These are phyloP conservation scores for Musa beccarii DNA, from an alignment of 176 grass and related monocot genomes.

Conservation along the genomic window DNA sequence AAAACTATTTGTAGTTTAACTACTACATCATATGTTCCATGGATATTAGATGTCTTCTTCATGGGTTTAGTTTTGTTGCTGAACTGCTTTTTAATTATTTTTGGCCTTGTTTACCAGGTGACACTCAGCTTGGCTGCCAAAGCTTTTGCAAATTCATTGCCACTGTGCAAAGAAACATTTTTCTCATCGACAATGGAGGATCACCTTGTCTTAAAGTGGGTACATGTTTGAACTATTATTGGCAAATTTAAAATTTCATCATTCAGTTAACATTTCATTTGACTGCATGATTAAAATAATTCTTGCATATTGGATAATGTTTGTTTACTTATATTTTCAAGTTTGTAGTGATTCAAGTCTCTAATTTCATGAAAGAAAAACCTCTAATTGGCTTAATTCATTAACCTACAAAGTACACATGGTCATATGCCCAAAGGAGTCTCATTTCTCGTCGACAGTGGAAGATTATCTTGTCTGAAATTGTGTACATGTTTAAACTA, in stretches of 20 bases:
- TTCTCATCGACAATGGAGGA: conserved; percentile 83
- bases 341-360: background rate
- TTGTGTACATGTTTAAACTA: too few relatives aligned
- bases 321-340: background rate
- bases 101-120: conserved; percentile 38
- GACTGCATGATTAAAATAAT: background rate
- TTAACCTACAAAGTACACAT: background rate
- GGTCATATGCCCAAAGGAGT: background rate
- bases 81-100: background rate
- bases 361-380: too few relatives aligned
- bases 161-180: conserved; percentile 93
- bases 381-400: background rate
- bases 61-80: background rate
- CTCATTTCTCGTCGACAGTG: background rate
- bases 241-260: too few relatives aligned
- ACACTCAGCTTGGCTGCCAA: conserved; percentile 92
- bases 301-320: background rate
- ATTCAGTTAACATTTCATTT: background rate
- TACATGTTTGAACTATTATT: background rate
- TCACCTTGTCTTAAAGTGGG: conserved; percentile 60
- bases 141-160: conserved; percentile 76
- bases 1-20: background rate
- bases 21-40: too few relatives aligned
- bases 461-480: too few relatives aligned
- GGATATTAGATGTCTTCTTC: background rate